phyloP scores from a whole-genome alignment of 1,139 yeast species.

The Pichia sp. region DNA sequence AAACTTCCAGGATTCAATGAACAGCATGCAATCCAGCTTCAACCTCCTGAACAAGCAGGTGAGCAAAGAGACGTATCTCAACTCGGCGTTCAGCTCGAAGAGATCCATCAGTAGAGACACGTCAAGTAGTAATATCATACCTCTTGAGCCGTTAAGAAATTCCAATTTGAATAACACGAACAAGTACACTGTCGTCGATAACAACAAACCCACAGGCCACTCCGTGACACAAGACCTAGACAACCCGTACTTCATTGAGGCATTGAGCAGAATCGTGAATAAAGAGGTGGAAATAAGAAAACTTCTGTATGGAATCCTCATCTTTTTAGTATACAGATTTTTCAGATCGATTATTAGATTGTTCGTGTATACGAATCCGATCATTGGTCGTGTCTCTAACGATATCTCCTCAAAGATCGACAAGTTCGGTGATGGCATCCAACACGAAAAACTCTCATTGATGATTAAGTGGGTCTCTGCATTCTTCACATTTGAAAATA shows the following conservation, averaged over 20 bases:
- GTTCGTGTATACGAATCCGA: conserved; percentile 15
- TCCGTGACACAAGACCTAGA: conserved; percentile 18
- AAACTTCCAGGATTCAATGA: conserved; percentile 7
- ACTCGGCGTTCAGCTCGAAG: conserved; percentile 26
- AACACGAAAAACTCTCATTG: not conserved
- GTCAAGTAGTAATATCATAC: not conserved
- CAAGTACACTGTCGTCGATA: not conserved
- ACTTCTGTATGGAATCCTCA: conserved; percentile 22
- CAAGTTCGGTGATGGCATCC: not conserved
- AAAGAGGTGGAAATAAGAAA: conserved; percentile 29
- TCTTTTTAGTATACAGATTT: conserved; percentile 25
- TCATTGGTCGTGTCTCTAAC: not conserved
- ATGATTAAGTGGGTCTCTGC: not conserved
- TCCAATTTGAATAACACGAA: not conserved
- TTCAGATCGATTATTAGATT: conserved; percentile 23
- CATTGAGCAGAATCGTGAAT: conserved; percentile 30
- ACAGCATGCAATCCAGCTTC: conserved; percentile 1
- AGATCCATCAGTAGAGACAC: conserved; percentile 9
- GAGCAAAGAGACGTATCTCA: conserved; percentile 19
- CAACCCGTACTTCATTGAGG: conserved; percentile 30
- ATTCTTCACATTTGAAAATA: conserved; percentile 12
- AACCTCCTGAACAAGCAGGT: not conserved
- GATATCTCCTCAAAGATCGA: not conserved
- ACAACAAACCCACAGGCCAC: not conserved
- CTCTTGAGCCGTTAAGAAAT: not conserved